Percentiles rank a stretch among this genome's conserved stretches.
Evolutionary conservation across 768 basidiomycete species (phyloP).

Genomic region (Hemileccinum impolitum): DNA sequence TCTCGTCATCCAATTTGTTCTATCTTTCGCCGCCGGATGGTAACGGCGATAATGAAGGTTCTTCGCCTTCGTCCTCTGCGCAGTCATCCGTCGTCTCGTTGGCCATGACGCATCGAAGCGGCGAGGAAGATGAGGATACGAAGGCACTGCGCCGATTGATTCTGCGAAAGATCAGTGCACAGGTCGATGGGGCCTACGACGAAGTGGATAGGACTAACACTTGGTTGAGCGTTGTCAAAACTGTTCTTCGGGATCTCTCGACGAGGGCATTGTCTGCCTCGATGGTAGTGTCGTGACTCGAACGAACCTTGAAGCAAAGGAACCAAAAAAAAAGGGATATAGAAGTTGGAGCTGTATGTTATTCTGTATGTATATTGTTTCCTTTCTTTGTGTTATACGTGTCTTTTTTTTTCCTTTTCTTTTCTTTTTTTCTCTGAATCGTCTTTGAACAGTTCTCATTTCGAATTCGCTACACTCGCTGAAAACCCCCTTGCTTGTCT

Average conservation of each 20-base stretch:
- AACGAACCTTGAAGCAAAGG: neutral
- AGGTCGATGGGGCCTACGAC: slow-evolving; percentile 52
- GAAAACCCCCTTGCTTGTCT: neutral
- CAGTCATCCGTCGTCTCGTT: slow-evolving; percentile 43
- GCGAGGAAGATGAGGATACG: slow-evolving; percentile 62
- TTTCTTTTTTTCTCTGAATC: neutral
- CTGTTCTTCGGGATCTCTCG: slow-evolving; percentile 56
- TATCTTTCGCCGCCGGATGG: slow-evolving; percentile 22
- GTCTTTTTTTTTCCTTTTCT: neutral
- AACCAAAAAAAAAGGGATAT: neutral
- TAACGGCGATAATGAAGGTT: slow-evolving; percentile 7
- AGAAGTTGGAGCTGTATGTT: slow-evolving; percentile 24
- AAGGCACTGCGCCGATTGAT: slow-evolving; percentile 60
- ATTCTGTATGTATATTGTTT: slow-evolving; percentile 33
- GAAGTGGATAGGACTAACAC: slow-evolving; percentile 57
- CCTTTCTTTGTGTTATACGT: slow-evolving; percentile 10
- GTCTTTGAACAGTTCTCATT: neutral
- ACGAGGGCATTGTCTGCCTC: slow-evolving; percentile 8
- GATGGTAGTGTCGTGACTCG: slow-evolving; percentile 10
- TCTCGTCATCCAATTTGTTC: slow-evolving; percentile 10
- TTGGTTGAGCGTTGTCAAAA: slow-evolving; percentile 66
- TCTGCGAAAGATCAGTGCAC: slow-evolving; percentile 60
- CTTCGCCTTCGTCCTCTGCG: slow-evolving; percentile 26
- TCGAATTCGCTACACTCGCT: neutral
- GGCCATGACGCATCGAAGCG: slow-evolving; percentile 46